Percentiles rank a stretch among this genome's conserved stretches.
phyloP scores from a whole-genome alignment of 371 early-diverging fungal genomes.

The Saksenaea vasiformis region DNA sequence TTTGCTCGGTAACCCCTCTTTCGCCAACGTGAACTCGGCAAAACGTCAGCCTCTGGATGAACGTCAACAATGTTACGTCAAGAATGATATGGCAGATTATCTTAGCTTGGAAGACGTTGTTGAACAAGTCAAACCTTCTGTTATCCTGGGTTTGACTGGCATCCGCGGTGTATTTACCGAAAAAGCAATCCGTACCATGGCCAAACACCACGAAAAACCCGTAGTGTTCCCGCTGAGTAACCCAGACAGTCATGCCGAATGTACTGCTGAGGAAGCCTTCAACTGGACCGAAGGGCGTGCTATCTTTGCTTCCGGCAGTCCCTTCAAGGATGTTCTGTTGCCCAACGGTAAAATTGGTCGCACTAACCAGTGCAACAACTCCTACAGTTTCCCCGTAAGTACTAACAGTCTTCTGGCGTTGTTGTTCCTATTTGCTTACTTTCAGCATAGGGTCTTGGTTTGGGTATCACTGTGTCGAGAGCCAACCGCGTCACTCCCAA shows the following conservation, averaged over 20 bases:
- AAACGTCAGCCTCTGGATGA: conserved; percentile 38
- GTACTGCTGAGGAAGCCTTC: conserved; percentile 66
- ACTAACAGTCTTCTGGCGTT: not conserved
- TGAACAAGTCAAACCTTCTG: conserved; percentile 62
- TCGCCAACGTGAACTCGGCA: conserved; percentile 19
- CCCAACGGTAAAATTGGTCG: conserved; percentile 50
- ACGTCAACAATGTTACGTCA: conserved; percentile 56
- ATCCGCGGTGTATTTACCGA: conserved; percentile 61
- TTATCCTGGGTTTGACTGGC: conserved; percentile 64
- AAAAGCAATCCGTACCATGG: conserved; percentile 61
- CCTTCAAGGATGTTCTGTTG: conserved; percentile 51
- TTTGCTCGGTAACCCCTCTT: conserved; percentile 49
- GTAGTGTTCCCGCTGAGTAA: conserved; percentile 68
- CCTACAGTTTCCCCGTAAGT: conserved; percentile 59
- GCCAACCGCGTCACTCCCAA: conserved; percentile 56
- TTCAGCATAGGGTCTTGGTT: conserved; percentile 49
- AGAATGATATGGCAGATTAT: conserved; percentile 54
- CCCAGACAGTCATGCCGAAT: conserved; percentile 67
- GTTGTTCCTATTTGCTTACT: not conserved
- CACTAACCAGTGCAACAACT: conserved; percentile 70
- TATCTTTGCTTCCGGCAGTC: conserved; percentile 67
- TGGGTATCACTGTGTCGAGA: conserved; percentile 59
- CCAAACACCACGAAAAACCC: conserved; percentile 58
- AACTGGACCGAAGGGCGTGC: conserved; percentile 64
- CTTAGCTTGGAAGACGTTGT: conserved; percentile 57